Evolutionary conservation across 1,284 basidiomycete species (phyloP), one percentile per base, ranked within the genome.

Genomic region (Apiotrichum veenhuisii): DNA sequence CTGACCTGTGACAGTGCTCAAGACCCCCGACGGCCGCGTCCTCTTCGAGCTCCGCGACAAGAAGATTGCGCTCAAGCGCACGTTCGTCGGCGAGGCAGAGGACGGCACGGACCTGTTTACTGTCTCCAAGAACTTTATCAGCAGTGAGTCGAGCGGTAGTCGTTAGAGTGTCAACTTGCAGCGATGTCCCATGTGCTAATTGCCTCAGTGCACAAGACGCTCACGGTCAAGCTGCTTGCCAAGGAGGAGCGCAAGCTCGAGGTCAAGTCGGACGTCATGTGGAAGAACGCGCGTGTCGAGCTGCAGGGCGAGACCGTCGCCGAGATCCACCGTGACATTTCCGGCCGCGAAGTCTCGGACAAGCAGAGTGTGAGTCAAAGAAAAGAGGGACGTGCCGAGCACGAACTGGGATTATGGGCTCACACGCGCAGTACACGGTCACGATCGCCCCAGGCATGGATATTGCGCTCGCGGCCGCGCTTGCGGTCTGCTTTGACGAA

Each of bases 381-480:
- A 11, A 15, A 36, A 22, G n/a, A n/a, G n/a, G n/a, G n/a, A n/a
- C n/a, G n/a, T n/a, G n/a, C n/a, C n/a, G n/a, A n/a, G 30, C 30
- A 12, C 30, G 5, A 30, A 30, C 7, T 30, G 5, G 12, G 5
- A 30, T 30, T 30, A n/a, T 9, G 23, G 10, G 10, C 22, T 20
- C 20, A 40, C 27, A 42, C n/a, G 30, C 12, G 8, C 48, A 55
- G 53, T 55, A 52, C 45, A 43, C 41, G 25, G 27, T 59, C 7
- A 55, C 52, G 2, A 41, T 59, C n/a, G 57, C 57, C 17, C 53
- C 53, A 14, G 54, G 54, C 27, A 53, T 59, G 27, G 57, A 59
- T 47, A 25, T 59, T 27, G 41, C 53, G 20, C 53, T 59, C 23
- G 55, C 55, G 25, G 57, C 49, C n/a, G 36, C 50, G 22, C 26